Evolutionary conservation across 1,139 yeast genomes (phyloP), one percentile per base, ranked within the genome.

Genomic region (Geotrichum histeridarum): DNA sequence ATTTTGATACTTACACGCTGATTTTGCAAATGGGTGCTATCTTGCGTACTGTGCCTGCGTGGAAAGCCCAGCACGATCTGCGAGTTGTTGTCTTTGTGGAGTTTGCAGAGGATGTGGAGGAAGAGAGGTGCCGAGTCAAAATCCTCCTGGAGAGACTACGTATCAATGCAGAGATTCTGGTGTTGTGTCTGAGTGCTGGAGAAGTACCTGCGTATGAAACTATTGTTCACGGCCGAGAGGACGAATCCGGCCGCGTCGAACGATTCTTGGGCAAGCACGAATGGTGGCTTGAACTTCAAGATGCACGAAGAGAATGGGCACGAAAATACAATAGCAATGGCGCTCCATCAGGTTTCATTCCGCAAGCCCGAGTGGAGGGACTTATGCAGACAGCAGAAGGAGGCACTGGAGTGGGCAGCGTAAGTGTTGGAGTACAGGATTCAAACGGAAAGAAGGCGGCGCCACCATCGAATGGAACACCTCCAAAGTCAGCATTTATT

Each of bases 21-120:
- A 93, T 93, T 61, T 73, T 93, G 56, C 99, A 93, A 65, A 74
- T 93, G 59, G 99, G 98, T 2, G 95, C 96, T 1, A 91, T 93
- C 60, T 72, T 93, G 58, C 82, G 87, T 8, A 90, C 98, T 0
- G 99, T 93, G 4, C 95, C 95, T 0, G 87, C 84, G 50, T 93
- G 99, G 99, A 84, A 86, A 60, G 75, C 77, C 48, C 82, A 85
- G 0, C 94, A 88, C 64, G 73, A 70, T 11, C 68, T 93, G 41
- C 76, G 99, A 54, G 89, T 93, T 7, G 82, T 91, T 56, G 95
- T 87, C 0, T 91, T 93, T 75, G 98, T 93, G 17, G 99, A 93
- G 70, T 76, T 77, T 54, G 74, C 72, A 48, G 74, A 73, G 1
- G 97, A 91, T 61, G 80, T 89, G 22, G 78, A 73, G 2, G 90